Percentiles rank a stretch among this genome's conserved stretches.
These are phyloP conservation scores for Teunomyces gatunensis DNA, from an alignment of 805 yeast species.

Conservation along the genomic window DNA sequence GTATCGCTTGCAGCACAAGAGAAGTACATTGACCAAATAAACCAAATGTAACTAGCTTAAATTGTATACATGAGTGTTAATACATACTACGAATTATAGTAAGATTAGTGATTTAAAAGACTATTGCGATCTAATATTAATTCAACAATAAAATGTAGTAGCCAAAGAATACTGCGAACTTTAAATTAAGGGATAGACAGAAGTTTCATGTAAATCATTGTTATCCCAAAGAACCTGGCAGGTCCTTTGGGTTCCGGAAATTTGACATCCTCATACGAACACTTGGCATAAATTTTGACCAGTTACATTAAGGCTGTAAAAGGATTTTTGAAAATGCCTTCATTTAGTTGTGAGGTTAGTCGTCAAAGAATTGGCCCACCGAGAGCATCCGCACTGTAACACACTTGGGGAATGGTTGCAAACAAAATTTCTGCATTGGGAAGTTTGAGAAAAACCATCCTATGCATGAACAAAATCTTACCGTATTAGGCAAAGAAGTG, in stretches of 20 bases:
- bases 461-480: neutral
- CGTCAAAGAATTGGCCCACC: neutral
- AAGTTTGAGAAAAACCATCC: neutral
- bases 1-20: conserved; percentile 10
- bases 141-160: no score
- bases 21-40: conserved; percentile 11
- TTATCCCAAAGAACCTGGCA: no score
- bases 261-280: no score
- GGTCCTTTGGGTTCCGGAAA: no score
- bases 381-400: neutral
- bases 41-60: neutral
- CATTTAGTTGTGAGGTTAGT: neutral
- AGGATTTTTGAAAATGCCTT: neutral
- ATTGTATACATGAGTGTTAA: conserved; percentile 1
- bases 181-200: no score
- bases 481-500: neutral
- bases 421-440: conserved; percentile 4
- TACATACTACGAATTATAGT: neutral
- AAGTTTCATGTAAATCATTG: no score
- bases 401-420: neutral
- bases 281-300: no score
- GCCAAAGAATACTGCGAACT: no score
- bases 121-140: no score
- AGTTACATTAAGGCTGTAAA: no score
- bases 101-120: neutral